phyloP scores from a whole-genome alignment of 208 protist species.

The Leishmania tarentolae region DNA sequence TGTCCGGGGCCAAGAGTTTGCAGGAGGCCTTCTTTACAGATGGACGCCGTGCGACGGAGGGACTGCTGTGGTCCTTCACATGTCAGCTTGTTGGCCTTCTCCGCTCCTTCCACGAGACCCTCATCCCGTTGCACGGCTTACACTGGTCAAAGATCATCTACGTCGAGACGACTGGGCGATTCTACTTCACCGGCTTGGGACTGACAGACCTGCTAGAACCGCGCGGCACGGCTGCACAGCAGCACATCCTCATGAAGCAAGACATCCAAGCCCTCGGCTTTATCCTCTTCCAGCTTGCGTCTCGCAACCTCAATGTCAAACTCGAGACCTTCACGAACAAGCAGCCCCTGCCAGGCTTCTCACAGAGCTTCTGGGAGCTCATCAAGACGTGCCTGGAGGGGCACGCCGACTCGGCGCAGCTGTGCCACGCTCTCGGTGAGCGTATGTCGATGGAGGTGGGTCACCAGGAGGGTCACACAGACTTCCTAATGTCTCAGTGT shows the following conservation, averaged over 20 bases:
- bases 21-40: slow-evolving; percentile 79
- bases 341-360: slow-evolving; percentile 76
- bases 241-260: slow-evolving; percentile 63
- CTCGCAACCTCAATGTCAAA: slow-evolving; percentile 58
- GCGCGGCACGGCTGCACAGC: slow-evolving; percentile 25
- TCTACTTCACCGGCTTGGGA: slow-evolving; percentile 86
- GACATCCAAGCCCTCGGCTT: slow-evolving; percentile 83
- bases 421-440: slow-evolving; percentile 80
- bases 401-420: slow-evolving; percentile 55
- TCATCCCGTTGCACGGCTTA: slow-evolving; percentile 71
- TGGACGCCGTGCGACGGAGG: slow-evolving; percentile 67
- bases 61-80: slow-evolving; percentile 85
- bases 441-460: slow-evolving; percentile 90
- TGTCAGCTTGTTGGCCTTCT: slow-evolving; percentile 87
- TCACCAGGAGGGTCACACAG: slow-evolving; percentile 85
- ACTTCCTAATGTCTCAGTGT: slow-evolving; percentile 92
- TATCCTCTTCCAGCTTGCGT: slow-evolving; percentile 82
- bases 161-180: slow-evolving; percentile 71
- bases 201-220: slow-evolving; percentile 80
- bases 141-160: slow-evolving; percentile 89
- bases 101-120: slow-evolving; percentile 85
- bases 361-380: slow-evolving; percentile 79
- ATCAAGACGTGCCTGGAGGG: slow-evolving; percentile 79
- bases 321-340: slow-evolving; percentile 58
- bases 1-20: slow-evolving; percentile 74